Evolutionary conservation across 192 early-diverging fungal species (phyloP).

Genomic region (Backusella westeae): DNA sequence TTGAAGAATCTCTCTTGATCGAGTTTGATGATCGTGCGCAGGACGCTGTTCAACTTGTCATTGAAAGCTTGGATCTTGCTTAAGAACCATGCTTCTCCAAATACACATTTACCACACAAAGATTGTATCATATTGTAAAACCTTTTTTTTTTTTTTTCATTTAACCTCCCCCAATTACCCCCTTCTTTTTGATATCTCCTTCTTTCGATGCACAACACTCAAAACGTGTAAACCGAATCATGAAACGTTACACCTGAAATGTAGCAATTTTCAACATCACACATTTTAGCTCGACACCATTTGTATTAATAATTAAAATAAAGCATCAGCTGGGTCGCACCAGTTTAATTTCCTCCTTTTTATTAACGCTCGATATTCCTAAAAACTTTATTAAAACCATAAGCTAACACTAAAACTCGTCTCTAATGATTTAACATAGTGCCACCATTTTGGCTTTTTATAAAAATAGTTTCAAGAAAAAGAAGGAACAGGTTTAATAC

Average conservation of each 20-base stretch:
- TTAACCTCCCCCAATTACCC: not conserved
- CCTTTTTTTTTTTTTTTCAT: not conserved
- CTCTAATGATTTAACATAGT: slow-evolving; percentile 75
- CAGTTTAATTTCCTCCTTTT: not conserved
- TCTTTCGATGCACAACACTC: not conserved
- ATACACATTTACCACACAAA: not conserved
- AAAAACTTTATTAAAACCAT: slow-evolving; percentile 61
- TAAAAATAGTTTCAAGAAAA: not conserved
- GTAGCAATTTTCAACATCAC: not conserved
- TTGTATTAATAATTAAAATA: not conserved
- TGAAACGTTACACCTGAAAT: slow-evolving; percentile 3
- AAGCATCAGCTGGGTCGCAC: not conserved
- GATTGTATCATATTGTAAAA: not conserved
- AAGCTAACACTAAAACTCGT: slow-evolving; percentile 84
- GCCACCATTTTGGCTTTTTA: slow-evolving; percentile 81
- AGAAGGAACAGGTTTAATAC: not conserved
- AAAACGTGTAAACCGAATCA: not conserved
- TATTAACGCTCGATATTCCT: not conserved
- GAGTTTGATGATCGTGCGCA: slow-evolving; percentile 10
- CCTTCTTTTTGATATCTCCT: not conserved
- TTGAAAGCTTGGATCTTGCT: slow-evolving; percentile 8
- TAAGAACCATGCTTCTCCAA: not conserved
- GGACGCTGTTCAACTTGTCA: slow-evolving; percentile 6
- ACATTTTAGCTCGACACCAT: not conserved
- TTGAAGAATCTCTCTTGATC: not conserved